Base-by-base conservation (phyloP, 345 rosid species). In the Citrus unshiu region DNA sequence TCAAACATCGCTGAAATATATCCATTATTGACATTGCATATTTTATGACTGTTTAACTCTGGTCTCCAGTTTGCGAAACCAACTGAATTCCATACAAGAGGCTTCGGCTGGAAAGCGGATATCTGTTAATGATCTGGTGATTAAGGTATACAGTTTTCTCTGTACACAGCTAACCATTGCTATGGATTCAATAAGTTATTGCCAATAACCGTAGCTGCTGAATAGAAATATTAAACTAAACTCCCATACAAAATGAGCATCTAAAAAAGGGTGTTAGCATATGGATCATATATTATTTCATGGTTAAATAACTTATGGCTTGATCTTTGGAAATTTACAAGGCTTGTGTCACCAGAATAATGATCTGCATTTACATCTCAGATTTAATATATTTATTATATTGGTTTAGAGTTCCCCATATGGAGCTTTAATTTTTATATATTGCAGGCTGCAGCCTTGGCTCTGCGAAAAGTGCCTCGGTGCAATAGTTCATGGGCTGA, bases 401-500 rank as follows among this genome's bases (percentile, higher is more conserved):
- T n/a, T 39, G n/a, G 16, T 51, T 73, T 69, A 7, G 27, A 67
- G 14, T 51, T 68, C 68, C 56, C 69, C 14, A n/a, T 66, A 46
- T 56, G 3, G 65, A 57, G 56, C 29, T 25, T 70, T 59, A 32
- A 77, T 63, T 79, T 46, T 32, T 54, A 68, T 56, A 57, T 75
- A 73, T 40, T 80, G 66, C 87, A 94, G 98, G 98, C 98, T 87
- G 98, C 97, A 82, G 99, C 99, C 57, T 83, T 94, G 89, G 98
- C 99, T 78, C 92, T 97, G 14, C 86, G 87, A 25, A 94, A 91
- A 88, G 93, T 93, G 86, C 99, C 99, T 80, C 97, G 88, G 81
- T 94, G 99, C 89, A 97, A 94, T 79, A 92, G 98, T 84, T 97
- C 98, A 78, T 97, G 99, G 99, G 93, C 92, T 22, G 97, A 94